Percentiles rank a stretch among this genome's conserved stretches.
Conservation (phyloP, 1,139 yeast genomes). For the Pichia cactophila region DNA sequence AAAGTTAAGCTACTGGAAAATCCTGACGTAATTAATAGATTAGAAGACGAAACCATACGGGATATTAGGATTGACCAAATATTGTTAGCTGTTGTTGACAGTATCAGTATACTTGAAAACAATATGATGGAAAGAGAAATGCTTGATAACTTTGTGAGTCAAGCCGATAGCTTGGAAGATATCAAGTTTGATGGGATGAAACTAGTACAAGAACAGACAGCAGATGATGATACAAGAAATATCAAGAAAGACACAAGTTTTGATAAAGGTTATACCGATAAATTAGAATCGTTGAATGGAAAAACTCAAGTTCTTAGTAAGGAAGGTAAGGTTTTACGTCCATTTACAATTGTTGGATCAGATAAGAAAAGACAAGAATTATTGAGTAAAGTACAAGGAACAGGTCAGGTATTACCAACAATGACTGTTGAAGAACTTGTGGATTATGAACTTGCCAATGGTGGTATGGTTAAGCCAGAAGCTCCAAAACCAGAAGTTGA, state of each 20-base stretch:
- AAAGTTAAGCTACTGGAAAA: conserved; percentile 31
- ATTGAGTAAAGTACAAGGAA: conserved; percentile 66
- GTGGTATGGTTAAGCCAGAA: conserved; percentile 59
- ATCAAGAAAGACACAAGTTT: conserved; percentile 13
- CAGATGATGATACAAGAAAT: conserved; percentile 5
- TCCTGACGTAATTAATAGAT: conserved; percentile 22
- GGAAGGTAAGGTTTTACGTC: conserved; percentile 73
- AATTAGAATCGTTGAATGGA: conserved; percentile 23
- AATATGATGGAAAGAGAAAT: conserved; percentile 15
- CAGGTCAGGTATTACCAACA: conserved; percentile 89
- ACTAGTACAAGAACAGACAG: conserved; percentile 15
- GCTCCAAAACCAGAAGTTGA: conserved; percentile 41
- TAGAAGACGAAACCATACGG: conserved; percentile 40
- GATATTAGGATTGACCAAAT: conserved; percentile 8
- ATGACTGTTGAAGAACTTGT: conserved; percentile 91
- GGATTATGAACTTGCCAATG: conserved; percentile 77
- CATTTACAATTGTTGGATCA: conserved; percentile 62
- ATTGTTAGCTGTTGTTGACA: conserved; percentile 7
- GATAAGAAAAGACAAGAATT: conserved; percentile 41
- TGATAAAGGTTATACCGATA: conserved; percentile 23
- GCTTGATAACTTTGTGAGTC: conserved; percentile 8
- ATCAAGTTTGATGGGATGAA: conserved; percentile 30
- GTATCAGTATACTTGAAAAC: conserved; percentile 10
- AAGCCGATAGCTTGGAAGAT: not conserved
- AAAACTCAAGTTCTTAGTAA: conserved; percentile 41